Base-by-base conservation (phyloP, 164 flowering plant genomes). In the Nymphaea thermarum region DNA sequence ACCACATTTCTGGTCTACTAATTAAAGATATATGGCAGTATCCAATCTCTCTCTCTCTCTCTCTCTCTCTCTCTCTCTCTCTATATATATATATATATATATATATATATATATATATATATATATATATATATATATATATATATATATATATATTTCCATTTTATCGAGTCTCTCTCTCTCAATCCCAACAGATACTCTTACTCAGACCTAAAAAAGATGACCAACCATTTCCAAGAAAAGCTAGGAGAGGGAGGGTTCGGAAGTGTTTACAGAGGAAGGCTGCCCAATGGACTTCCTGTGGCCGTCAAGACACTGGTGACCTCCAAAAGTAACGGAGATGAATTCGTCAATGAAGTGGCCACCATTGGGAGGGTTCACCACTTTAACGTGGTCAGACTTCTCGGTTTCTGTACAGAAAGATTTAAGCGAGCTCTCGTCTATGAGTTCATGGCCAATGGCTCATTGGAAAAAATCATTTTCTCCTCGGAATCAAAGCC, bases 371-470 rank as follows among this genome's bases (percentile, higher is more conserved):
- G 62, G 2, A 62, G 36, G 14, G n/a, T 70, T 60, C 4, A 47
- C 65, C 73, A 71, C 44, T 65, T 65, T 4, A 65, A 65, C 41
- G 55, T 71, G 25, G 68, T 71, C 5, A 36, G 44, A 25, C 60
- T 71, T 6, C 43, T 71, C 18, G 73, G 73, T 3, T 71, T 71
- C 47, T 71, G 73, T 12, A 60, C 60, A 5, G 66, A 71, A 41
- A 44, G 72, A 42, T 42, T 66, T 0, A 70, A 70, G 53, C n/a
- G 67, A 15, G 72, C 72, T 51, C 72, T 70, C 15, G 44, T 70
- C 10, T 70, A 70, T 43, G 72, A 70, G 12, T 70, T n/a, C 63
- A 70, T 70, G 72, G 67, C 72, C 10, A 70, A 70, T 57, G 72
- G 67, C 4, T 70, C 72, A 42, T 42, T 64, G 42, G 67, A 70